These are phyloP conservation scores for Starmerella apis DNA, from an alignment of 805 yeast species.

Conservation along the genomic window DNA sequence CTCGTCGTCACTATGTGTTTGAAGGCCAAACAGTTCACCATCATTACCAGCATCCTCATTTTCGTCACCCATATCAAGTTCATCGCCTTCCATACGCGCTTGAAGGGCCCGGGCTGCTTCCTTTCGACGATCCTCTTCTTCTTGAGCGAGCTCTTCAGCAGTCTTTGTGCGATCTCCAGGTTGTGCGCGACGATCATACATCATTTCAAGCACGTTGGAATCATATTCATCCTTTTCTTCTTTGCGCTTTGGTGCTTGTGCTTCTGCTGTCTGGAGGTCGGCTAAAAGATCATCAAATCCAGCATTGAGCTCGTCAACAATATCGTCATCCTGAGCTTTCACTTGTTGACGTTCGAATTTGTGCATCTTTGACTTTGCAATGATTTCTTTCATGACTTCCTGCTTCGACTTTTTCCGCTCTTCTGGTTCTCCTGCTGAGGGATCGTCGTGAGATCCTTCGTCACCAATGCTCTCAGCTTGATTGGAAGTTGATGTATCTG, in stretches of 20 bases:
- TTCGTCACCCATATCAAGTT: constrained; percentile 31
- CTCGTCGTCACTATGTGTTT: constrained; percentile 31
- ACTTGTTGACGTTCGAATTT: constrained; percentile 36
- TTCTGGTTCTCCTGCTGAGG: constrained; percentile 26
- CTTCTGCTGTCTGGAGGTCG: constrained; percentile 24
- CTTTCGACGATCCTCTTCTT: constrained; percentile 28
- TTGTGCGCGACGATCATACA: constrained; percentile 35
- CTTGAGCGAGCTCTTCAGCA: constrained; percentile 34
- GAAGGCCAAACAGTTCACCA: constrained; percentile 33
- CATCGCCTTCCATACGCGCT: constrained; percentile 34
- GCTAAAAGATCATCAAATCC: constrained; percentile 30
- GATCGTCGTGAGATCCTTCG: neutral
- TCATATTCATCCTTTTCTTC: constrained; percentile 25
- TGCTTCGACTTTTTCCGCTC: constrained; percentile 34
- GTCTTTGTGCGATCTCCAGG: constrained; percentile 38
- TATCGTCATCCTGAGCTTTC: constrained; percentile 32
- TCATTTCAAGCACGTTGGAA: constrained; percentile 32
- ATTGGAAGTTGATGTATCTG: neutral
- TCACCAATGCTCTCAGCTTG: neutral
- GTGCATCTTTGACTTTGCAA: constrained; percentile 37
- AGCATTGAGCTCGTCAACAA: constrained; percentile 33
- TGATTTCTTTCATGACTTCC: constrained; percentile 38
- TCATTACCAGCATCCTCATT: constrained; percentile 33
- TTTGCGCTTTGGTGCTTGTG: neutral
- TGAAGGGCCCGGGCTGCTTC: constrained; percentile 32